Conservation (phyloP, 257 asterid genomes). For the Solanum paucissectum region DNA sequence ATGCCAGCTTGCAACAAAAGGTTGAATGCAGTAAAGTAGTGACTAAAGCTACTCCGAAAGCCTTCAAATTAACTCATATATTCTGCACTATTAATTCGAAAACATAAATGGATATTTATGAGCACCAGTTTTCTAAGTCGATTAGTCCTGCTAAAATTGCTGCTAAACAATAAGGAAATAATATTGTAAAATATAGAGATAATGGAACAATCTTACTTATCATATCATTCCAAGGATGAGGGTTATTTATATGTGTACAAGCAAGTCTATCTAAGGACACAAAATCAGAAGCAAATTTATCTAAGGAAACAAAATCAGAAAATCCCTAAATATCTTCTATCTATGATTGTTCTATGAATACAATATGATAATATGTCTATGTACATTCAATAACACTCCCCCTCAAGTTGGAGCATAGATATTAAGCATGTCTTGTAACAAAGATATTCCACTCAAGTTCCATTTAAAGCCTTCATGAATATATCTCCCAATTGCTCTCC, state of each 20-base stretch:
- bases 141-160: neutral
- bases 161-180: neutral
- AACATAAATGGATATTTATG: neutral
- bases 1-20: slow-evolving; percentile 62
- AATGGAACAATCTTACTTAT: too few relatives aligned
- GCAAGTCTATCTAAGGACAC: too few relatives aligned
- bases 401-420: neutral
- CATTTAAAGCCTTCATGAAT: neutral
- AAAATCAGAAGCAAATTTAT: too few relatives aligned
- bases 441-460: neutral
- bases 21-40: slow-evolving; percentile 32
- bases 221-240: too few relatives aligned
- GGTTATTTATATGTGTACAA: neutral
- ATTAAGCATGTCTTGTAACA: neutral
- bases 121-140: neutral
- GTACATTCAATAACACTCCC: neutral
- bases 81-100: neutral
- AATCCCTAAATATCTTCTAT: neutral
- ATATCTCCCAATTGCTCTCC: too few relatives aligned
- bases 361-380: neutral
- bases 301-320: neutral
- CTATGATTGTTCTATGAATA: neutral
- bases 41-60: neutral
- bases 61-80: neutral
- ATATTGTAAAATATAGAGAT: too few relatives aligned